Base-by-base conservation (phyloP, 345 rosid genomes). In the Gossypioides kirkii region DNA sequence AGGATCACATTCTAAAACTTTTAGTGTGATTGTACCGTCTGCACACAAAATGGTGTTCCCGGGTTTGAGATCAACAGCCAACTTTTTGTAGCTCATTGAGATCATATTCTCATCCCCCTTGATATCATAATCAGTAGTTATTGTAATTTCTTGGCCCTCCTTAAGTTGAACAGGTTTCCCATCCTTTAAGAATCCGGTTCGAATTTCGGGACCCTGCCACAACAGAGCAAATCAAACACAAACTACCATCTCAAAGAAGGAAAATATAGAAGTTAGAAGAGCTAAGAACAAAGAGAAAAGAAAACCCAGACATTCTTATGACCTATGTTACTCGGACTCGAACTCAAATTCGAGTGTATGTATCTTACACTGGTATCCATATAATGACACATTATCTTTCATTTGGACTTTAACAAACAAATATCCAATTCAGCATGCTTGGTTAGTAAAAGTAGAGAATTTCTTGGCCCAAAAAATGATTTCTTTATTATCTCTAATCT, bases 81-180 rank as follows among this genome's bases (percentile, higher is more conserved):
- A 82, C 82, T 93, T 93, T 70, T 90, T 87, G 78, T 93, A 93
- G 87, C 97, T 91, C 98, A 93, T 93, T 78, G 93, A 82, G 42
- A 93, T 91, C 71, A 84, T 88, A 18, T 88, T 62, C n/a, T 78
- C 81, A 66, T 86, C 80, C 23, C 98, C 97, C 83, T 89, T 84
- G 82, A 90, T 84, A 64, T 56, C 82, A 62, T 93, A 93, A 74
- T 93, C 94, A 70, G 98, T 93, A 23, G 93, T 86, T 59, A 93
- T 71, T 36, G 80, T 83, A 65, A 88, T 79, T 82, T 86, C 92
- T 65, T 84, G 88, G 41, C 90, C 90, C 80, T 88, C 92, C 78
- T 80, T 83, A 2, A 88, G 86, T 20, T 83, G 90, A 61, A 88
- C 75, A 28, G 90, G 83, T 65, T 88, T 88, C 73, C 80, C 92